Base-by-base conservation (phyloP, 208 protist species). In the Angomonas deanei region DNA sequence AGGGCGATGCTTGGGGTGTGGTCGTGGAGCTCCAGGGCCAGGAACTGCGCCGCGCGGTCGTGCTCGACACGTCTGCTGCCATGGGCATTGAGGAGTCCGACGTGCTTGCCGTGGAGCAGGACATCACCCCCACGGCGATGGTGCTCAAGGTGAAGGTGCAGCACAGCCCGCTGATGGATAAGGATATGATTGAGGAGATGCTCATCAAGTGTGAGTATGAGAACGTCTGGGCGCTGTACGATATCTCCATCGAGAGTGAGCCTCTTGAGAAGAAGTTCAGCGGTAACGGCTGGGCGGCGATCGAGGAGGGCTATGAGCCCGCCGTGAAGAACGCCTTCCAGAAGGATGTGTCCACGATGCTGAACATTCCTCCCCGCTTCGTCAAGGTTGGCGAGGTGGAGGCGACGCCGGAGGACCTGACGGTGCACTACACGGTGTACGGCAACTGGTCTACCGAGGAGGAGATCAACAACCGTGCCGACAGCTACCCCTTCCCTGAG, bases 321-420 rank as follows among this genome's bases (percentile, higher is more conserved):
- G 65, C 54, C 38, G 59, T 85, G 30, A 28, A 36, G 23, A 57
- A 48, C 8, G 70, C 73, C 46, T 89, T 86, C 69, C 47, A 56
- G 36, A 64, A 71, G 24, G 82, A 86, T 30, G 62, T 66, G 23
- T 68, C 70, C 48, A 42, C 54, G 59, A 65, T 68, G 30, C 50
- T 74, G 42, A 67, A 68, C 46, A 32, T 65, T 32, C 50, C 19
- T 1, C 50, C 59, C 10, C 42, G 36, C 34, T 66, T 68, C 32
- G 38, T 82, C 17, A 64, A 74, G 31, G 50, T 74, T 17, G 4
- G 59, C 27, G 49, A 6, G 15, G 53, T 62, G 47, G 32, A 3
- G 23, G 42, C 47, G 36, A 38, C 42, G 1, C 47, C 30, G 1
- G 39, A 74, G 17, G 66, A 48, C 47, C 54, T 79, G 39, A 47